Evolutionary conservation across 306 rosid species (phyloP).

Genomic region (Glycine latifolia): DNA sequence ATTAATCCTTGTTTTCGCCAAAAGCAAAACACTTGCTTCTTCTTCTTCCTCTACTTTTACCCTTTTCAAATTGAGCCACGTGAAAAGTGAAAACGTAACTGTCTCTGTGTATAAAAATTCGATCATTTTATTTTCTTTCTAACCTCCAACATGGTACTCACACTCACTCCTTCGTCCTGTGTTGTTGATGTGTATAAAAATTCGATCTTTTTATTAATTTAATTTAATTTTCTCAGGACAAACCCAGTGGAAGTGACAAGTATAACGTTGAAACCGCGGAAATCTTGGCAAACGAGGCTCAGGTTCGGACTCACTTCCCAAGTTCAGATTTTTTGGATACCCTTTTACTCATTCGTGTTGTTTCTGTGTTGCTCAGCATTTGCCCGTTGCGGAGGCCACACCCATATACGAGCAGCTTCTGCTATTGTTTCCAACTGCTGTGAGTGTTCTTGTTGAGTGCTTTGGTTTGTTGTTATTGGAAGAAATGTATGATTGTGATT

Average conservation of each 20-base stretch:
- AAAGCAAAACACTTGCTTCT: background rate
- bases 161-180: background rate
- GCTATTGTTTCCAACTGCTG: constrained; percentile 81
- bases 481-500: background rate
- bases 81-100: background rate
- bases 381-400: constrained; percentile 84
- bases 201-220: background rate
- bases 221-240: constrained; percentile 45
- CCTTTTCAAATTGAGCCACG: background rate
- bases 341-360: constrained; percentile 3
- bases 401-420: constrained; percentile 90
- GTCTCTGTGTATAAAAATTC: background rate
- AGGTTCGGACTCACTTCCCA: constrained; percentile 52
- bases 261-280: constrained; percentile 81
- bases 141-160: constrained; percentile 37
- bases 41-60: background rate
- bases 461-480: constrained; percentile 14
- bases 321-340: background rate
- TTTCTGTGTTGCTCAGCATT: constrained; percentile 60
- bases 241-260: constrained; percentile 53
- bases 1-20: background rate
- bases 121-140: background rate
- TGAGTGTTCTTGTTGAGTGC: constrained; percentile 58
- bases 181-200: background rate
- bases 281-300: constrained; percentile 69